These are phyloP conservation scores for Termitomyces bulborhizus DNA, from an alignment of 768 basidiomycete species.

Conservation along the genomic window DNA sequence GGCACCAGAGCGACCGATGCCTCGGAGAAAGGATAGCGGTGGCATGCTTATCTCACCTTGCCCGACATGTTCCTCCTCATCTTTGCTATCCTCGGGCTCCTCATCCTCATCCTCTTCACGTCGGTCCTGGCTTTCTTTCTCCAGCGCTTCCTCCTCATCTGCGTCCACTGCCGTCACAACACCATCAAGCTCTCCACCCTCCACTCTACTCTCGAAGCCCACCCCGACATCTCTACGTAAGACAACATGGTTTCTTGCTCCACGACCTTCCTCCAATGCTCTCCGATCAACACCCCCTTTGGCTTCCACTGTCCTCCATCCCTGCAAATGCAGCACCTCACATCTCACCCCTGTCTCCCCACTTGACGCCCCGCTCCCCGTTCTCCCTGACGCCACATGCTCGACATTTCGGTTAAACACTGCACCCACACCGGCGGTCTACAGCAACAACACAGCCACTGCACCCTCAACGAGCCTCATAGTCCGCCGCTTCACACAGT, in stretches of 20 bases:
- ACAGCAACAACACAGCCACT: background rate
- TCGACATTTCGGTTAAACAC: background rate
- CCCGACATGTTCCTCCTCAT: constrained; percentile 18
- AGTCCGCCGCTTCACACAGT: constrained; percentile 24
- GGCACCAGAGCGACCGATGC: constrained; percentile 16
- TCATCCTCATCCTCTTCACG: constrained; percentile 21
- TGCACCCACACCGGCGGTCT: background rate
- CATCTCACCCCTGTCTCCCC: constrained; percentile 28
- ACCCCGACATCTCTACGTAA: constrained; percentile 3
- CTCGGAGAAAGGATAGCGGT: constrained; percentile 7
- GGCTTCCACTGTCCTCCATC: constrained; percentile 16
- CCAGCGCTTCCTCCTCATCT: constrained; percentile 22
- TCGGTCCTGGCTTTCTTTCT: constrained; percentile 19
- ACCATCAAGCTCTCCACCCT: constrained; percentile 19
- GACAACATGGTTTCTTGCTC: constrained; percentile 20
- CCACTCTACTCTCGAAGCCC: background rate
- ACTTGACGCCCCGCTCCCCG: constrained; percentile 30
- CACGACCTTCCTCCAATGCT: background rate
- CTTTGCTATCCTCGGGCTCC: constrained; percentile 18
- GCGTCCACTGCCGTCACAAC: constrained; percentile 30
- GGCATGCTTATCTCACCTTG: background rate
- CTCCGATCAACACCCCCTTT: constrained; percentile 6
- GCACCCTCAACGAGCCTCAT: constrained; percentile 9
- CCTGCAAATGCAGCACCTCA: constrained; percentile 27
- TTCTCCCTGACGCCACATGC: constrained; percentile 2